Evolutionary conservation across 1,284 basidiomycete species (phyloP), one percentile per base, ranked within the genome.

Genomic region (Ceratobasidium sp.): DNA sequence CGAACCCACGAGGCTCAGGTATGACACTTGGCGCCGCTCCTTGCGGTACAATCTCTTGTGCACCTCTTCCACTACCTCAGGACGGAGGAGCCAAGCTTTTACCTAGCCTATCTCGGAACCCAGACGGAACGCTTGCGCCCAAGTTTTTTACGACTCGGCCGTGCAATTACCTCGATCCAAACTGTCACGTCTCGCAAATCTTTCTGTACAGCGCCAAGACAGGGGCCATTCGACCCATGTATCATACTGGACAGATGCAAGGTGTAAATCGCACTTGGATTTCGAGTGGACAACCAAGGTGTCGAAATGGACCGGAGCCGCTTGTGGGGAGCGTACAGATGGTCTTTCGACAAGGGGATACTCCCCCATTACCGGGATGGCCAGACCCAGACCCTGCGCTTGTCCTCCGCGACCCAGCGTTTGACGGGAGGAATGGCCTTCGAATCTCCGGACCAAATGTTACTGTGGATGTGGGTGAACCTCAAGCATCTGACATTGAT

Each of bases 111-210:
- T 21, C 50, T 18, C 64, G 39, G 1, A 67, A 67, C 26, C 64
- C 64, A 18, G 64, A 67, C 23, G 64, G 64, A n/a, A 67, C 64
- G 4, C 3, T 67, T 12, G 64, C 64, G 26, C 64, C 64, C 0
- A 43, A 9, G 23, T 52, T 67, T 32, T 67, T 67, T 30, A 41
- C 46, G 18, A 67, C 50, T 16, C 48, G 50, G 16, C 50, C 64
- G 21, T 67, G 64, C 39, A 52, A 67, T 26, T 55, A 67, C 34
- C 26, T 67, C 36, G 64, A 67, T 18, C 50, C 64, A 9, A 67
- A 39, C 34, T 67, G 64, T n/a, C 64, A 67, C 23, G 64, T 52
- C 34, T 52, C 64, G 3, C 64, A 67, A 18, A 55, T 67, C 1
- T 67, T 67, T 30, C 36, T 67, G 16, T 67, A 67, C 16, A 55